phyloP scores from a whole-genome alignment of 306 rosid species.

The Vigna trinervia region DNA sequence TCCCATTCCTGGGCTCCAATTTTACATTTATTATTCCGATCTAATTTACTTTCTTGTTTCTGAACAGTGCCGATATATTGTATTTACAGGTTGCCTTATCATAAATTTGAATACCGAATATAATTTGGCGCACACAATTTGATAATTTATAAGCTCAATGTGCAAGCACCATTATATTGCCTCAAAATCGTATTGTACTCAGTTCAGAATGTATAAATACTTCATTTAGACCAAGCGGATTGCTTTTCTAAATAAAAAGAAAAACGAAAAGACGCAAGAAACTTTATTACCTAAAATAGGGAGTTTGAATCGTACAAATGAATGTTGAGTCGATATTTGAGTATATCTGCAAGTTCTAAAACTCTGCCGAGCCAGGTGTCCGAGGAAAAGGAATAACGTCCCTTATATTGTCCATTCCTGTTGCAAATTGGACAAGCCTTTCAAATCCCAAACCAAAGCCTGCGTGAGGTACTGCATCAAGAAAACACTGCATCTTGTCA shows the following conservation, averaged over 20 bases:
- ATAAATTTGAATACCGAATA: background rate
- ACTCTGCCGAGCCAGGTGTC: constrained; percentile 89
- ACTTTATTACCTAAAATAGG: constrained; percentile 4
- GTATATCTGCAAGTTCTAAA: constrained; percentile 43
- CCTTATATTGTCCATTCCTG: constrained; percentile 91
- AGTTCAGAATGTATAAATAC: background rate
- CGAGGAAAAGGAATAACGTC: constrained; percentile 94
- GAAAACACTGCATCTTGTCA: constrained; percentile 28
- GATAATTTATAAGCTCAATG: background rate
- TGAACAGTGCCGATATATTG: background rate
- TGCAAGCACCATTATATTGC: background rate
- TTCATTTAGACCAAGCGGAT: constrained; percentile 1
- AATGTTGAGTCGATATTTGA: background rate
- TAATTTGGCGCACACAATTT: too few species aligned
- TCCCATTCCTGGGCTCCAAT: background rate
- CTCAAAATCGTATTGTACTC: background rate
- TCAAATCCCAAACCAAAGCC: constrained; percentile 97
- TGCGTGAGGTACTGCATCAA: constrained; percentile 85
- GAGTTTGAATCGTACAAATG: constrained; percentile 7
- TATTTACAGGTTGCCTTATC: background rate
- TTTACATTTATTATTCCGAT: background rate
- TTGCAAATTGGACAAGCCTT: constrained; percentile 92
- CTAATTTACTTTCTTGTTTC: background rate
- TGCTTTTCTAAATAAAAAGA: background rate
- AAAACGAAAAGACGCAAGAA: background rate